Evolutionary conservation across 805 yeast genomes (phyloP), one percentile per base, ranked within the genome.

Genomic region (Wickerhamiella azyma): DNA sequence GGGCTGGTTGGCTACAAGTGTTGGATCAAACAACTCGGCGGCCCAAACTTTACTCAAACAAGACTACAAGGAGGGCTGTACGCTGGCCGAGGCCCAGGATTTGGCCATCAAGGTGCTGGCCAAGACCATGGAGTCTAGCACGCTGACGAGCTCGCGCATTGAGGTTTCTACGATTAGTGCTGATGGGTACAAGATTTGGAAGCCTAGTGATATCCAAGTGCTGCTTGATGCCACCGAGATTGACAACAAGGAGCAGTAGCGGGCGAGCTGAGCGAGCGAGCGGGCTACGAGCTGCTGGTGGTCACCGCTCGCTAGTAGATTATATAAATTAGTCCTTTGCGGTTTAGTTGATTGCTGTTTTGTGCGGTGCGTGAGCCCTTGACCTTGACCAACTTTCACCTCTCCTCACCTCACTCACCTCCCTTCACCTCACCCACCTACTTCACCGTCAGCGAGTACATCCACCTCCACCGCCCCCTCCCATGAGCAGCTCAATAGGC

Each of bases 1-100:
- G 17, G 97, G 98, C 21, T 92, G 99, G 99, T 86, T 84, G 66
- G 98, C 98, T 38, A 89, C 96, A 29, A 75, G 85, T 55, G 88
- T 92, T 50, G 99, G 99, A 37, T 95, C 96, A 43, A 92, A 92
- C 67, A 86, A 85, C 52, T 76, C 94, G 7, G 88, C 96, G 39
- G 96, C 96, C 1, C 98, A 92, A 68, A 89, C 98, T 1, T 68
- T 92, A 52, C 72, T 92, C 60, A 92, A 92, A 66, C 94, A 88
- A 67, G 98, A 92, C 57, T 92, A 84, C 69, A 85, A 82, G 61
- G 89, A 84, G 55, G 92, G 82, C 48, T 64, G 85, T 55, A 71
- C 74, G 40, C 57, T 67, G 19, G 55, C 59, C 16, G 94, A 80
- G 44, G 96, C 96, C 4, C 74, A 84, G 49, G 84, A 80, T 53